Conservation (phyloP, 345 rosid species). For the Euphorbia tirucalli region DNA sequence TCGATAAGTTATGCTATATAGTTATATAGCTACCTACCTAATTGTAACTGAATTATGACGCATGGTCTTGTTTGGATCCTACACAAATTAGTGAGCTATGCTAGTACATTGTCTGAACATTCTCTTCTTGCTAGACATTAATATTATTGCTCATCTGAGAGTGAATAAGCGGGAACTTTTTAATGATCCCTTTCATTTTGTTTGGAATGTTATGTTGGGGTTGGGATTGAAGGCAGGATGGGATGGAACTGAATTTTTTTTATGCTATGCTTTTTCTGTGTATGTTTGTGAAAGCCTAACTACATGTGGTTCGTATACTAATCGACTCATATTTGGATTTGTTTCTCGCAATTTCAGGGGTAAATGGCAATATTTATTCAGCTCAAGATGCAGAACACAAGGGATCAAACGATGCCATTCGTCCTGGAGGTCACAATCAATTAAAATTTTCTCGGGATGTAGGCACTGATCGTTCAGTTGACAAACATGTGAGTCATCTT, state of each 20-base stretch:
- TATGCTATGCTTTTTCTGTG: not conserved
- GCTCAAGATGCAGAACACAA: constrained; percentile 24
- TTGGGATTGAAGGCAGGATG: no score
- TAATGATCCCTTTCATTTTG: not conserved
- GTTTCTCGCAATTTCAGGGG: constrained; percentile 21
- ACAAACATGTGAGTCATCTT: constrained; percentile 26
- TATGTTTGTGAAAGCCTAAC: not conserved
- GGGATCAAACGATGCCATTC: constrained; percentile 19
- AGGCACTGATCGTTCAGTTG: constrained; percentile 13
- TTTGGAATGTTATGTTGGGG: not conserved
- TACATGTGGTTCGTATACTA: not conserved
- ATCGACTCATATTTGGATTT: not conserved
- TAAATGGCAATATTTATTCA: constrained; percentile 23
- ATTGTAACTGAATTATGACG: not conserved
- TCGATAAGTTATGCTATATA: not conserved
- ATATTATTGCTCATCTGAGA: not conserved
- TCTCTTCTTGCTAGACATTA: not conserved
- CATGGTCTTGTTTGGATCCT: not conserved
- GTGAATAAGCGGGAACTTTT: not conserved
- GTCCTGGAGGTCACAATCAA: constrained; percentile 26
- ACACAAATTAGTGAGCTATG: not conserved
- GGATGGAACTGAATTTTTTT: no score
- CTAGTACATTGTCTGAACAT: not conserved
- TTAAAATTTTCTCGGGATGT: constrained; percentile 23
- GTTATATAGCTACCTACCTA: no score